Evolutionary conservation across 768 basidiomycete species (phyloP), one percentile per base, ranked within the genome.

Genomic region (Suillus ampliporus): DNA sequence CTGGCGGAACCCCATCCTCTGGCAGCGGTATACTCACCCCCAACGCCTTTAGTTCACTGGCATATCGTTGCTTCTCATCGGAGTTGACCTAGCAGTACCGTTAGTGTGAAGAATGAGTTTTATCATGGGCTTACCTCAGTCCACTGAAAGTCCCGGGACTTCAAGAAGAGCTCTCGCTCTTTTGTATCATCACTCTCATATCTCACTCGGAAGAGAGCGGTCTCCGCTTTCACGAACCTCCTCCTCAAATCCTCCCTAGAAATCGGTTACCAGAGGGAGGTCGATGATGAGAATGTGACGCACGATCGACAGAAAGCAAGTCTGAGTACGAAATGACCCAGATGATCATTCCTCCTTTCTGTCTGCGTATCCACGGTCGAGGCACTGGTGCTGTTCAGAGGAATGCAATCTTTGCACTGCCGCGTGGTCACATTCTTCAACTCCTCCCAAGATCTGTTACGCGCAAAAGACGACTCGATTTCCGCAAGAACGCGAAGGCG

Each of bases 301-400:
- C 77, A 99, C 96, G 95, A 94, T 61, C 94, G 88, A 78, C 96
- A 97, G 77, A 99, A 99, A 7, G 97, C 96, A 44, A 99, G 82
- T 56, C 97, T 80, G 64, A 99, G 79, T 13, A 99, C 93, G 75
- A 95, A 99, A 77, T 99, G 97, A 11, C 95, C 89, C 14, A 97
- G 80, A 69, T 94, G 90, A 74, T 99, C 97, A 65, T 84, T 89
- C 70, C 84, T 83, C 63, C 97, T 82, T 73, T 99, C 87, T 11
- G 71, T 76, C 38, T 91, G 85, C 59, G 81, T 64, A 54, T 86
- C 81, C 11, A 76, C 74, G 15, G 69, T 75, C n/a, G 69, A 73
- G 0, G 85, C 83, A n/a, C 83, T 82, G 61, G 84, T 85, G 38
- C 82, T 79, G 61, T 84, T 80, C 54, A 99, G 78, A 2, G 88